These are phyloP conservation scores for Cercospora berteroae DNA, from an alignment of 2,329 filamentous ascomycete species.

Conservation along the genomic window DNA sequence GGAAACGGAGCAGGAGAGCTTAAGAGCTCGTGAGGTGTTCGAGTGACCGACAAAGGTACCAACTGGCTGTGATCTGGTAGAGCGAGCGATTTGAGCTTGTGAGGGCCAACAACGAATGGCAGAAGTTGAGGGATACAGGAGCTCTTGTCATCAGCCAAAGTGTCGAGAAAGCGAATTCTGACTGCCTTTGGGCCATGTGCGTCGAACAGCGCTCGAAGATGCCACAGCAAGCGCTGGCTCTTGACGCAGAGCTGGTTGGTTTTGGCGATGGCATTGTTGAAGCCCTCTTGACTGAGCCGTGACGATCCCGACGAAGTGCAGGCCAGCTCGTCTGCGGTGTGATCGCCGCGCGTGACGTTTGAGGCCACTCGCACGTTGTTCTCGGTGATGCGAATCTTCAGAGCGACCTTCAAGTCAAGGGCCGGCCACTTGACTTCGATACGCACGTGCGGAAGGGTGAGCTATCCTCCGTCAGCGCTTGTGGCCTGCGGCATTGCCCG, in stretches of 20 bases:
- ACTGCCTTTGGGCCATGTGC: slow-evolving; percentile 1
- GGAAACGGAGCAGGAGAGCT: slow-evolving; percentile 11
- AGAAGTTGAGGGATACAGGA: slow-evolving; percentile 8
- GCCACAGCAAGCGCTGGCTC: neutral
- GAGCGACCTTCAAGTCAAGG: neutral
- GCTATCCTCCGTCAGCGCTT: slow-evolving; percentile 9
- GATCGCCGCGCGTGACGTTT: neutral
- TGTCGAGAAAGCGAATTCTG: slow-evolving; percentile 10
- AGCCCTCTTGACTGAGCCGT: slow-evolving; percentile 6
- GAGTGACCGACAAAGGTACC: slow-evolving; percentile 9
- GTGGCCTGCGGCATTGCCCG: neutral
- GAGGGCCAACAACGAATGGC: slow-evolving; percentile 15
- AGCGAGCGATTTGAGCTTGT: slow-evolving; percentile 15
- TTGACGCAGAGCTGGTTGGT: neutral
- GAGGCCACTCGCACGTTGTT: neutral
- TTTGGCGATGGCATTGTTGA: slow-evolving; percentile 6
- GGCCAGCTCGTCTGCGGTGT: slow-evolving; percentile 10
- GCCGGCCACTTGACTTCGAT: slow-evolving; percentile 13
- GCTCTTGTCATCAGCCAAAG: neutral
- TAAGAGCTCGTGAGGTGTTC: slow-evolving; percentile 12
- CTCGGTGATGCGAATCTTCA: slow-evolving; percentile 8
- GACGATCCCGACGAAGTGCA: slow-evolving; percentile 1
- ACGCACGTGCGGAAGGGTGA: slow-evolving; percentile 15
- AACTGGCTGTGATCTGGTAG: slow-evolving; percentile 15
- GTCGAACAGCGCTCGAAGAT: slow-evolving; percentile 7